Conservation (phyloP, 1,284 basidiomycete species). For the Fomitopsis pinicola region DNA sequence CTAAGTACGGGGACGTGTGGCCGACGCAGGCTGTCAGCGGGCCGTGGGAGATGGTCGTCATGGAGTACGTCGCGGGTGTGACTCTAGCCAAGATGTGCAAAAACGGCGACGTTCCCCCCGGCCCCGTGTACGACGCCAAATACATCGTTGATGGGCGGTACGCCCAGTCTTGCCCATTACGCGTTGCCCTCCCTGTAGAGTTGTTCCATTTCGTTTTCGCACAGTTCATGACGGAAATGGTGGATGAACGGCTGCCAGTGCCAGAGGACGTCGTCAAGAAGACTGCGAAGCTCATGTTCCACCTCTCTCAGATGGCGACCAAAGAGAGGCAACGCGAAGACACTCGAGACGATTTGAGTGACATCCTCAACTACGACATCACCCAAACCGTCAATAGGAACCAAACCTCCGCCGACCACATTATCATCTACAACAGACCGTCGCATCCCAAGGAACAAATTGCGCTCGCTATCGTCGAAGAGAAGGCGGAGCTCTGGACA, state of each 20-base stretch:
- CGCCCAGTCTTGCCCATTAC: too few species aligned
- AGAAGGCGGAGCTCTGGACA: background rate
- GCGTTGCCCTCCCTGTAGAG: background rate
- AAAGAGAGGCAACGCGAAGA: background rate
- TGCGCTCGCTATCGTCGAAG: background rate
- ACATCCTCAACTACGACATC: background rate
- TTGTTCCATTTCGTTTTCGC: background rate
- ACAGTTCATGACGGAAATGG: background rate
- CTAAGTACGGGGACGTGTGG: conserved; percentile 8
- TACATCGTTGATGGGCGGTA: too few species aligned
- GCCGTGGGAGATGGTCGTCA: conserved; percentile 9
- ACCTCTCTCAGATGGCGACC: background rate
- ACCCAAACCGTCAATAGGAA: background rate
- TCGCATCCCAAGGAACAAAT: background rate
- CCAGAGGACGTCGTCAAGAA: background rate
- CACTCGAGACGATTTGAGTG: background rate
- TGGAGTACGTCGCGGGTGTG: conserved; percentile 8
- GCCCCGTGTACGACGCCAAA: background rate
- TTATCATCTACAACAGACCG: background rate
- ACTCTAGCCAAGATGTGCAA: background rate
- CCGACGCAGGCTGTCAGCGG: background rate
- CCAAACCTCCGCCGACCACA: background rate
- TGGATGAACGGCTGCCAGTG: background rate
- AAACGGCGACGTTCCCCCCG: background rate
- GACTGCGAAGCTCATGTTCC: background rate